A percentile compares a stretch with the other conserved stretches of the same genome.
Conservation (phyloP, 148 eudicot genomes). For the Gaultheria prostrata region DNA sequence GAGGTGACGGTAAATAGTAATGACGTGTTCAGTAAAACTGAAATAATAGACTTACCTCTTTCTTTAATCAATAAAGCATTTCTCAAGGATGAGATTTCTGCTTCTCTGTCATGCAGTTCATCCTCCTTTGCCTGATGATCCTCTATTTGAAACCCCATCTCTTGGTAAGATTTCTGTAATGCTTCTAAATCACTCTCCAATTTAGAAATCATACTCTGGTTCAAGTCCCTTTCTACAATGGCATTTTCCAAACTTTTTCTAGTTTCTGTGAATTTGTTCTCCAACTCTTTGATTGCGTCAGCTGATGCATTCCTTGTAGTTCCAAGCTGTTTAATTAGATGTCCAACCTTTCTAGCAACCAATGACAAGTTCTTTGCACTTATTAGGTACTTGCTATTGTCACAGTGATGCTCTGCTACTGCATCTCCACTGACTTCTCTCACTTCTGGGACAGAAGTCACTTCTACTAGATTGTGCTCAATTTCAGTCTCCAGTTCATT, state of each 20-base stretch:
- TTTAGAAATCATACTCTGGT: conserved; percentile 37
- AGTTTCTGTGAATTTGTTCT: conserved; percentile 48
- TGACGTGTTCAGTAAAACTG: conserved; percentile 6
- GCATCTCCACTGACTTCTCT: conserved; percentile 22
- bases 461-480: conserved; percentile 25
- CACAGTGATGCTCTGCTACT: conserved; percentile 20
- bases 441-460: conserved; percentile 27
- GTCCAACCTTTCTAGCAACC: conserved; percentile 48
- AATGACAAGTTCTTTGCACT: conserved; percentile 41
- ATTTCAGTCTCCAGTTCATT: conserved; percentile 39
- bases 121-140: conserved; percentile 48
- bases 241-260: conserved; percentile 37
- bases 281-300: conserved; percentile 41
- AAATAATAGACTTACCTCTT: conserved; percentile 45
- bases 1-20: conserved; percentile 11
- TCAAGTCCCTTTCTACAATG: conserved; percentile 50
- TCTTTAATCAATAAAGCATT: conserved; percentile 36
- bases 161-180: conserved; percentile 43
- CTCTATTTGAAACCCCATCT: conserved; percentile 46
- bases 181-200: conserved; percentile 59
- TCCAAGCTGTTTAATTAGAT: conserved; percentile 41
- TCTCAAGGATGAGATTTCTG: conserved; percentile 47
- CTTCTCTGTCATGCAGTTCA: conserved; percentile 44
- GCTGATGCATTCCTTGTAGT: conserved; percentile 30
- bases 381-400: conserved; percentile 30